Evolutionary conservation across 371 early-diverging fungal genomes (phyloP).

Genomic region (Syncephalis plumigaleata): DNA sequence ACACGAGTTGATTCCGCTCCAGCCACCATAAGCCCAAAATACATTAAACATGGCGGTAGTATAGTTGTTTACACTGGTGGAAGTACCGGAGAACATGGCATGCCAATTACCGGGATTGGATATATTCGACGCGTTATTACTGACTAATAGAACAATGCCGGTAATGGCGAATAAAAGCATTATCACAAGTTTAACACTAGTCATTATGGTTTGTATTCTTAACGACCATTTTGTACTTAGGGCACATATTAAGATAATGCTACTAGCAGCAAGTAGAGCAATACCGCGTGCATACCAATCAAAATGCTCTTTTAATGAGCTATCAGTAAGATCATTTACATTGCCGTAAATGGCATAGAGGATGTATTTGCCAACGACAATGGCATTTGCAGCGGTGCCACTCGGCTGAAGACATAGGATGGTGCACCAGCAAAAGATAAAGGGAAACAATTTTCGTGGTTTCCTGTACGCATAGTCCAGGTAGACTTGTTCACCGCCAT

Average conservation of each 20-base stretch:
- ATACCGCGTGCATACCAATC: too few relatives aligned
- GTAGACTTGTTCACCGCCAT: constrained; percentile 40
- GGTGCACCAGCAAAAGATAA: constrained; percentile 7
- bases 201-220: constrained; percentile 1
- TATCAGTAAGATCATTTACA: too few relatives aligned
- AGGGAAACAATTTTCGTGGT: constrained; percentile 3
- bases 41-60: constrained; percentile 11
- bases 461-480: constrained; percentile 22
- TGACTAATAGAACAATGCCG: constrained; percentile 7
- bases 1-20: constrained; percentile 13
- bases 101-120: constrained; percentile 1
- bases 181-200: constrained; percentile 6
- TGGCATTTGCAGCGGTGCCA: too few relatives aligned
- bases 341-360: too few relatives aligned
- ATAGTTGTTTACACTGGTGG: constrained; percentile 6
- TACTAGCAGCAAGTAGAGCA: too few relatives aligned
- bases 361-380: too few relatives aligned
- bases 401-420: too few relatives aligned
- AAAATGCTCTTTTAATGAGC: too few relatives aligned
- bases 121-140: constrained; percentile 1
- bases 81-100: constrained; percentile 4
- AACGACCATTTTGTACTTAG: constrained; percentile 1
- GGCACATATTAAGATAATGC: too few relatives aligned
- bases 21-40: constrained; percentile 14
- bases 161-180: constrained; percentile 5